Evolutionary conservation across 768 basidiomycete genomes (phyloP), one percentile per base, ranked within the genome.

Genomic region (Hericium coralloides): DNA sequence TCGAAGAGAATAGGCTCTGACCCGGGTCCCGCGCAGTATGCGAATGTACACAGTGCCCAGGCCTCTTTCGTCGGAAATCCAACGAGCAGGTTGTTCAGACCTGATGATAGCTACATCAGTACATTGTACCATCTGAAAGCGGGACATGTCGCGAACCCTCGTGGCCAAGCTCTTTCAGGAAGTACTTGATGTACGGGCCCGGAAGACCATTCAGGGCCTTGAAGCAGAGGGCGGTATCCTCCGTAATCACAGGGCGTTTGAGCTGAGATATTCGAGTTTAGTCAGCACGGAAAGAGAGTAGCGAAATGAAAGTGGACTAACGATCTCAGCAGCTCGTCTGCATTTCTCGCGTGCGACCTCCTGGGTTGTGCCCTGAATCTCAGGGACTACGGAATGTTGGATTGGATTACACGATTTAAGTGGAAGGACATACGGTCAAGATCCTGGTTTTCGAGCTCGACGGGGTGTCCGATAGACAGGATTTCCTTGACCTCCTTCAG

Each of bases 131-230:
- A n/a, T 26, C 45, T 22, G 52, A n/a, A n/a, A 9, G 43, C 26
- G 20, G 15, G 36, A 45, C 25, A 12, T 31, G 17, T 25, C 20
- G 62, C 76, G 54, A 55, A 74, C 95, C 95, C 60, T 91, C 84
- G 67, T 92, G 91, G 2, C 95, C 95, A 5, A 98, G 70, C 23
- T 78, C 79, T 47, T 78, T 77, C 70, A 98, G 73, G 70, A 99
- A 99, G 61, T 91, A 77, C 66, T 99, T 99, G 77, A 99, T 95
- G 72, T 95, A 99, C 0, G 95, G 95, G 0, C 97, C 97, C 2
- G 97, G 97, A 3, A 99, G 80, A 0, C 93, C 95, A 18, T 85
- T 81, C 17, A 98, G 74, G 0, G 97, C 94, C 59, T 84, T 82
- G 66, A 92, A 98, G 62, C 87, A 91, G 6, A 99, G 80, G 0